These are phyloP conservation scores for Schizophyllum commune DNA, from an alignment of 1,284 basidiomycete genomes.

Conservation along the genomic window DNA sequence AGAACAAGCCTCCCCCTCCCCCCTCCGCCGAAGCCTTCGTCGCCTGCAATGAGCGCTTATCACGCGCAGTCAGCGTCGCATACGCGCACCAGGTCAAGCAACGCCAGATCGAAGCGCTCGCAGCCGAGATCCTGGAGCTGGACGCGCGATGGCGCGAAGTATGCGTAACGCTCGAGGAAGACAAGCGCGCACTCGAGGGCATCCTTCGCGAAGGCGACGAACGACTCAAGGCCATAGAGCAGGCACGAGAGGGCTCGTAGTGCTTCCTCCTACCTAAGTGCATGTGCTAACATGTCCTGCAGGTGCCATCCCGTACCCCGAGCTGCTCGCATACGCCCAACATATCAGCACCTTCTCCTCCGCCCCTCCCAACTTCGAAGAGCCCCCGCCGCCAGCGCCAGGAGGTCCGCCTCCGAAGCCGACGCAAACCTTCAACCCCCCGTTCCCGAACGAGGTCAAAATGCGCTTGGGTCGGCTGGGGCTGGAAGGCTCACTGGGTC, in stretches of 20 bases:
- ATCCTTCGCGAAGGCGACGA: constrained; percentile 67
- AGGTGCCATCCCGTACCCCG: constrained; percentile 74
- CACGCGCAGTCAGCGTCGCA: constrained; percentile 55
- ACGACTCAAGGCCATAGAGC: constrained; percentile 57
- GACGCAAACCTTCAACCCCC: constrained; percentile 60
- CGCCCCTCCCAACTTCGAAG: constrained; percentile 77
- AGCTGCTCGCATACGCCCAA: constrained; percentile 73
- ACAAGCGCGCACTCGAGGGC: constrained; percentile 57
- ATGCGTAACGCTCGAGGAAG: constrained; percentile 52
- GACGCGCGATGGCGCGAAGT: constrained; percentile 61
- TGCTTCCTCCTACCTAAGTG: not conserved
- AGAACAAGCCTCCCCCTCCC: constrained; percentile 50
- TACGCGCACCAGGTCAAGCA: constrained; percentile 69
- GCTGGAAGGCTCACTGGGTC: constrained; percentile 66
- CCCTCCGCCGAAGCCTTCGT: constrained; percentile 58
- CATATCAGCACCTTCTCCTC: constrained; percentile 76
- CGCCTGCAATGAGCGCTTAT: constrained; percentile 51
- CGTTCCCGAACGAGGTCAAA: constrained; percentile 81
- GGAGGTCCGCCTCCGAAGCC: not conserved
- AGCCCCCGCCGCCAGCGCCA: constrained; percentile 51
- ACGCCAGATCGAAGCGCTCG: constrained; percentile 59
- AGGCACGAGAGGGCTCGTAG: constrained; percentile 58
- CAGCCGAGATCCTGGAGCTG: constrained; percentile 58
- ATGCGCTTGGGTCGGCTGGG: constrained; percentile 75
- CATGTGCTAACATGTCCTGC: constrained; percentile 5